Evolutionary conservation across 192 early-diverging fungal species (phyloP).

Genomic region (Mortierella hygrophila): DNA sequence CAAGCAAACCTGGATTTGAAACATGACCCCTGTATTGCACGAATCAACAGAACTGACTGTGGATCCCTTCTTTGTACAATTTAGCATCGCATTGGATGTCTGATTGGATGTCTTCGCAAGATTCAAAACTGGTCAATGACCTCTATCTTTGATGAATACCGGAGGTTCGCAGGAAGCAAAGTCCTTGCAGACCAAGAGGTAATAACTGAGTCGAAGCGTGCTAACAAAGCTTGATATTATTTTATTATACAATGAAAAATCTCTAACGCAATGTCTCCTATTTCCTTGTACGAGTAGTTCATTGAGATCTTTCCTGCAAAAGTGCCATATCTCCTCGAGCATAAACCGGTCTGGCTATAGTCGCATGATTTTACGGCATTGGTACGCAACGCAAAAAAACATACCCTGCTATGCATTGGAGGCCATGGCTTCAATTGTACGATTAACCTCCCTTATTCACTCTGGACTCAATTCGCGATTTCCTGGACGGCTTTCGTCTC

Average conservation of each 20-base stretch:
- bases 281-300: slow-evolving; percentile 47
- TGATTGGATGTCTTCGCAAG: slow-evolving; percentile 94
- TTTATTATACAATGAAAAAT: not conserved
- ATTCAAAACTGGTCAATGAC: slow-evolving; percentile 97
- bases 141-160: slow-evolving; percentile 97
- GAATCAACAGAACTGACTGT: not conserved
- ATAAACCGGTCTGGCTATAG: slow-evolving; percentile 66
- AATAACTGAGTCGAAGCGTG: not conserved
- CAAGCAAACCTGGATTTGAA: not conserved
- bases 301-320: slow-evolving; percentile 67
- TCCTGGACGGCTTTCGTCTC: too few relatives aligned
- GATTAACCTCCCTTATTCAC: too few relatives aligned
- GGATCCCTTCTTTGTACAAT: not conserved
- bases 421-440: too few relatives aligned
- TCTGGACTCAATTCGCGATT: too few relatives aligned
- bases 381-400: too few relatives aligned
- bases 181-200: slow-evolving; percentile 96
- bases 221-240: not conserved
- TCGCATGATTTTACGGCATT: too few relatives aligned
- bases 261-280: not conserved
- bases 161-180: slow-evolving; percentile 92
- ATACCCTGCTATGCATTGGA: too few relatives aligned
- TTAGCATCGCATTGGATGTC: slow-evolving; percentile 91
- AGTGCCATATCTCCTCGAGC: slow-evolving; percentile 59
- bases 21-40: not conserved